These are phyloP conservation scores for Penicillium sp. DNA, from an alignment of 2,329 filamentous ascomycete species.

Conservation along the genomic window DNA sequence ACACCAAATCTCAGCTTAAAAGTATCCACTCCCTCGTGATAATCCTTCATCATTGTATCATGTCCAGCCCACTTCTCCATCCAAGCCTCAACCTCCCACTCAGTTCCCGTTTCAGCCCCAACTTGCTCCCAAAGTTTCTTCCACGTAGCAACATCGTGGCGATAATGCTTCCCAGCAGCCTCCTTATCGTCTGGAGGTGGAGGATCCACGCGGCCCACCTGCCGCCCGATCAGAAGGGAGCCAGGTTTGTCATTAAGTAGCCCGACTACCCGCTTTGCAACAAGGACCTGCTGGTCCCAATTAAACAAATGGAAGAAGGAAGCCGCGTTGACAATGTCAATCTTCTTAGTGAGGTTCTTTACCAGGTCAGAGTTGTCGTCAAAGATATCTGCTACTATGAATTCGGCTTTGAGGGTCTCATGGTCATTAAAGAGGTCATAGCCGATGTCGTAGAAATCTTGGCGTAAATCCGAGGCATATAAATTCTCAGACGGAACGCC, in stretches of 20 bases:
- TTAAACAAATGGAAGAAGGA: constrained; percentile 46
- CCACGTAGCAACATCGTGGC: constrained; percentile 54
- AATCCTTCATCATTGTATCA: constrained; percentile 9
- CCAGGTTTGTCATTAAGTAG: constrained; percentile 31
- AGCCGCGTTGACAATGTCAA: constrained; percentile 44
- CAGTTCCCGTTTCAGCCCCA: constrained; percentile 49
- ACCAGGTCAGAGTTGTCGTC: constrained; percentile 29
- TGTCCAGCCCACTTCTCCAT: constrained; percentile 17
- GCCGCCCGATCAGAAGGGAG: constrained; percentile 25
- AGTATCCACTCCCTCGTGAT: constrained; percentile 14
- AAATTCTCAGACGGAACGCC: constrained; percentile 52
- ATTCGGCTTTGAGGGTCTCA: constrained; percentile 10
- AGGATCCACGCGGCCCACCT: constrained; percentile 20
- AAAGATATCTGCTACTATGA: constrained; percentile 48
- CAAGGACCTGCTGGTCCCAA: constrained; percentile 33
- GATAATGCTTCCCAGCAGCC: constrained; percentile 33
- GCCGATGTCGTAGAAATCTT: constrained; percentile 56
- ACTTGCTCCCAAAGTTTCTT: constrained; percentile 56
- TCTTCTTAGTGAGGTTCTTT: constrained; percentile 25
- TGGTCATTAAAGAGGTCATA: constrained; percentile 65
- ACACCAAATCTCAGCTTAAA: constrained; percentile 21
- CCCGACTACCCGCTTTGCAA: constrained; percentile 33
- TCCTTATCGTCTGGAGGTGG: constrained; percentile 8
- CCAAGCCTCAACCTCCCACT: constrained; percentile 45
- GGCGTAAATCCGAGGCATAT: constrained; percentile 52